These are phyloP conservation scores for Andrographis paniculata DNA, from an alignment of 305 asterid species.

Conservation along the genomic window DNA sequence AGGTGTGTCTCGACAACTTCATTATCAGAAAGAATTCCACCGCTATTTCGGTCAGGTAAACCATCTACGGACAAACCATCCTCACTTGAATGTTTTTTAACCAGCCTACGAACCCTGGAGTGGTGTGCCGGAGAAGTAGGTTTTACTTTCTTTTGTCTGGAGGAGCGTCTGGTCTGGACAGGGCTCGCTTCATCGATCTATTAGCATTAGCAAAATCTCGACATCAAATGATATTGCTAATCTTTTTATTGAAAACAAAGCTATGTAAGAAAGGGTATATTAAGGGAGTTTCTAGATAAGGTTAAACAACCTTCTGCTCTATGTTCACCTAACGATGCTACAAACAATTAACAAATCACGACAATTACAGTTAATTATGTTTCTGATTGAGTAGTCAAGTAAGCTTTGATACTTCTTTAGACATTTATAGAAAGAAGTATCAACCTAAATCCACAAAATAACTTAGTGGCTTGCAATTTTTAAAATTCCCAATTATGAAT, in stretches of 20 bases:
- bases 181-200: constrained; percentile 39
- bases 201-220: constrained; percentile 12
- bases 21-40: constrained; percentile 19
- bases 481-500: constrained; percentile 1
- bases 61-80: constrained; percentile 22
- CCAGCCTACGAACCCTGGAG: constrained; percentile 41
- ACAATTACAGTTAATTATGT: background rate
- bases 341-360: no score
- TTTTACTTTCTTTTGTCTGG: constrained; percentile 32
- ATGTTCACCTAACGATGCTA: no score
- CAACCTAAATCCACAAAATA: no score
- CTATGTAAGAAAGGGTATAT: constrained; percentile 9
- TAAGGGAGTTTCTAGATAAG: constrained; percentile 6
- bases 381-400: no score
- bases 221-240: constrained; percentile 5
- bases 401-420: no score
- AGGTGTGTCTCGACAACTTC: constrained; percentile 27
- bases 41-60: constrained; percentile 19
- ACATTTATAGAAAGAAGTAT: no score
- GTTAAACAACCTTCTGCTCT: no score
- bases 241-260: constrained; percentile 8
- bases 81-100: constrained; percentile 33
- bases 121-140: constrained; percentile 29
- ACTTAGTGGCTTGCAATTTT: background rate
- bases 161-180: constrained; percentile 23